phyloP scores from a whole-genome alignment of 345 rosid species.

The Citrus sp. region DNA sequence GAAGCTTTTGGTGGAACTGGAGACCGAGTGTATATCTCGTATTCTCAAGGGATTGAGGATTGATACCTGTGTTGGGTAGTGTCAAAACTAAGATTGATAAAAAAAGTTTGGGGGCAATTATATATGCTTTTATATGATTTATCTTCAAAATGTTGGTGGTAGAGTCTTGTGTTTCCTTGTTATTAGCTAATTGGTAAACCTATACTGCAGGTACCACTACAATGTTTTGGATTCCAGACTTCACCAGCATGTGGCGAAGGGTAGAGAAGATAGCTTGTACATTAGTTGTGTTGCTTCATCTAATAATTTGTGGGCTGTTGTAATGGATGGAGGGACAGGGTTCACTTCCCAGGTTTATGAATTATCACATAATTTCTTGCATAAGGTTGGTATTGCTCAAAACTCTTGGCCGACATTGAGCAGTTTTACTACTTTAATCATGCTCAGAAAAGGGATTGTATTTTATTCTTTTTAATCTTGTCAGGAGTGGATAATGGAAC shows the following conservation, averaged over 20 bases:
- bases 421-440: neutral
- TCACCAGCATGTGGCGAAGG: slow-evolving; percentile 50
- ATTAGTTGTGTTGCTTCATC: slow-evolving; percentile 51
- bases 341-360: slow-evolving; percentile 49
- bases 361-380: slow-evolving; percentile 42
- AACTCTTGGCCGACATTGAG: neutral
- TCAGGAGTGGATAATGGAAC: slow-evolving; percentile 62
- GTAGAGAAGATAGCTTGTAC: slow-evolving; percentile 50
- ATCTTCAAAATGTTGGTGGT: neutral
- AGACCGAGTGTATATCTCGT: too few species aligned
- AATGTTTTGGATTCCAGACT: slow-evolving; percentile 53
- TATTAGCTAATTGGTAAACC: neutral
- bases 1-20: neutral
- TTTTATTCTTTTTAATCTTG: neutral
- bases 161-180: neutral
- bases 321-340: slow-evolving; percentile 61
- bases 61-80: neutral
- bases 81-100: neutral
- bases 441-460: neutral
- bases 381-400: slow-evolving; percentile 36
- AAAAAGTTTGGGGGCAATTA: neutral
- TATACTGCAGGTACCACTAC: slow-evolving; percentile 45
- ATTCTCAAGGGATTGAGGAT: neutral
- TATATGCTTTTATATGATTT: neutral
- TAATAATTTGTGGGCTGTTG: slow-evolving; percentile 56